A percentile compares a stretch with the other conserved stretches of the same genome.
These are phyloP conservation scores for Corymbia calophylla DNA, from an alignment of 441 rosid species.

Conservation along the genomic window DNA sequence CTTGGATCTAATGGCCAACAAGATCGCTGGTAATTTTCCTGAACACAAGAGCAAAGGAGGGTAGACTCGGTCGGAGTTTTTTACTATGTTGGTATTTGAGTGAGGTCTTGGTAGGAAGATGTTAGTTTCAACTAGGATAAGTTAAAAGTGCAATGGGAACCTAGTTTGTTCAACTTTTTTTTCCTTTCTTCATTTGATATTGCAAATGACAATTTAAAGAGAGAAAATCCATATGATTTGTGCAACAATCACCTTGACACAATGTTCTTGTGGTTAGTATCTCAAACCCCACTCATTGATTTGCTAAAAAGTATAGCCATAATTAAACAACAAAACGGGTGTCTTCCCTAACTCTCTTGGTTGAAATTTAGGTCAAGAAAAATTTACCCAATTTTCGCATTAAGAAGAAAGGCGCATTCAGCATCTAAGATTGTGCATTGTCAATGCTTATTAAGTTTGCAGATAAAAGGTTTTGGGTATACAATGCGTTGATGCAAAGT, in stretches of 20 bases:
- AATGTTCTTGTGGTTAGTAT: background rate
- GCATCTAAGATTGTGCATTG: background rate
- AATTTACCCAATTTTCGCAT: background rate
- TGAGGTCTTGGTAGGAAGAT: background rate
- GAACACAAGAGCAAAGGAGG: rapidly evolving
- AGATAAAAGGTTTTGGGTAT: background rate
- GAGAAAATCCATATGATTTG: background rate
- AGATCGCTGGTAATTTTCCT: rapidly evolving
- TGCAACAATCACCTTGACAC: background rate
- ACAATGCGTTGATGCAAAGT: background rate
- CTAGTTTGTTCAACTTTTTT: background rate
- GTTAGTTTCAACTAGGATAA: background rate
- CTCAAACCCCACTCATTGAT: background rate
- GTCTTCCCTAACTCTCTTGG: background rate
- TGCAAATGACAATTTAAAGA: background rate
- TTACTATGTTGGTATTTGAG: background rate
- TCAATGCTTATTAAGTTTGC: background rate
- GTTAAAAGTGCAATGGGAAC: background rate
- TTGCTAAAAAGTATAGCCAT: background rate
- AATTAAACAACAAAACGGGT: background rate
- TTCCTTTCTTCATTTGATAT: background rate
- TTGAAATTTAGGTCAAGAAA: background rate
- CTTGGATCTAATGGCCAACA: rapidly evolving
- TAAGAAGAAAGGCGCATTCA: background rate
- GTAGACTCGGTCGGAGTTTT: background rate